Evolutionary conservation across 345 rosid genomes (phyloP).

Genomic region (Trapa incisa): DNA sequence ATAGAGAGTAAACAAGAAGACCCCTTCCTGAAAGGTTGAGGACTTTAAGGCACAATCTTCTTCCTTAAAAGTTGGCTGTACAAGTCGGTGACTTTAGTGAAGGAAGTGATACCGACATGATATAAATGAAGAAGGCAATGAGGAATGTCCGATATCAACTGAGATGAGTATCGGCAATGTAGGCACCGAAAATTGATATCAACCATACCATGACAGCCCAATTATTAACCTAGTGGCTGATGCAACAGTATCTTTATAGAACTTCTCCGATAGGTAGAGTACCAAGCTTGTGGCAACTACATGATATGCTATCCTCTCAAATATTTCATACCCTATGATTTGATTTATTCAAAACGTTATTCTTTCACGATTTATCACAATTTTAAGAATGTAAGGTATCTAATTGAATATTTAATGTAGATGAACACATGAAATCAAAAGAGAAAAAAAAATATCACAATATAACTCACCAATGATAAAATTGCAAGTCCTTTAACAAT

Average conservation of each 20-base stretch:
- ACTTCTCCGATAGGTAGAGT: slow-evolving; percentile 26
- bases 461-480: slow-evolving; percentile 35
- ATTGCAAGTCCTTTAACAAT: slow-evolving; percentile 43
- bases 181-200: slow-evolving; percentile 50
- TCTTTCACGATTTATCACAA: no score
- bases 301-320: slow-evolving; percentile 60
- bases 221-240: slow-evolving; percentile 48
- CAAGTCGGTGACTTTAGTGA: slow-evolving; percentile 41
- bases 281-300: slow-evolving; percentile 53
- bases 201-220: slow-evolving; percentile 52
- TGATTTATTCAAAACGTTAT: slow-evolving; percentile 13
- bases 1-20: slow-evolving; percentile 39
- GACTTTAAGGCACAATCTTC: slow-evolving; percentile 16
- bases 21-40: slow-evolving; percentile 20
- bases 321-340: slow-evolving; percentile 41
- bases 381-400: no score
- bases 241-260: slow-evolving; percentile 50
- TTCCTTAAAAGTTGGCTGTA: slow-evolving; percentile 13
- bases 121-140: slow-evolving; percentile 28
- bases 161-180: slow-evolving; percentile 47
- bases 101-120: slow-evolving; percentile 32
- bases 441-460: background rate
- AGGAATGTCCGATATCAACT: slow-evolving; percentile 53
- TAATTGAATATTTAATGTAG: no score
- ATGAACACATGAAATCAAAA: no score